Evolutionary conservation across 2,329 filamentous ascomycete genomes (phyloP), one percentile per base, ranked within the genome.

Genomic region (Epichloe bromicola): DNA sequence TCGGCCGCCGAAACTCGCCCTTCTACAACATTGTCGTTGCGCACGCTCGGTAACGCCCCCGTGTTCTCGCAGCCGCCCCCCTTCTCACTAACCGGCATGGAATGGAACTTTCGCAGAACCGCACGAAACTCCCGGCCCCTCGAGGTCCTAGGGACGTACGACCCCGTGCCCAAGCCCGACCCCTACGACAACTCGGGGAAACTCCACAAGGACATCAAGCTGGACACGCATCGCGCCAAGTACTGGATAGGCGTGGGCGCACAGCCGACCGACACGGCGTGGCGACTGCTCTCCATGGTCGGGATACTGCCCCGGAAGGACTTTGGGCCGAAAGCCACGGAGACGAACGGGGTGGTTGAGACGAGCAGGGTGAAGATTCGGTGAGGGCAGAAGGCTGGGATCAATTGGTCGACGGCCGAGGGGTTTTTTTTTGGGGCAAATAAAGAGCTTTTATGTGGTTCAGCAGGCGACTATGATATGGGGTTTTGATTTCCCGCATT

Each of bases 241-340:
- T 98, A 98, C 73, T 98, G 93, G 93, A 76, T 98, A 37, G 93
- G 93, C 65, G 91, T 97, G 3, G 93, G 93, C 1, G 93, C 93
- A 51, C 93, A 98, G 71, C 93, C 93, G 10, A 90, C 86, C 55
- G 88, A 96, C 59, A 83, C 87, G 3, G 87, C 86, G 37, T 95
- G 90, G 90, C 78, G 88, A 64, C 68, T 97, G 60, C 72, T 98
- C 59, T 79, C 79, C 51, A 85, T 95, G 87, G 88, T 90, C 52
- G 59, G 70, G 26, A 64, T 70, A 39, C 49, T 70, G 52, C 67
- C 67, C 14, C 65, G 66, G 61, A 68, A 68, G 60, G 30, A 58
- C 14, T 68, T 67, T 55, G 67, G 65, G 2, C 63, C 66, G 10
- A 59, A 57, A 49, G 48, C 57, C 30, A 57, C 60, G 20, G 51